Conservation (phyloP, 1,284 basidiomycete genomes). For the Leucoagaricus sp. region DNA sequence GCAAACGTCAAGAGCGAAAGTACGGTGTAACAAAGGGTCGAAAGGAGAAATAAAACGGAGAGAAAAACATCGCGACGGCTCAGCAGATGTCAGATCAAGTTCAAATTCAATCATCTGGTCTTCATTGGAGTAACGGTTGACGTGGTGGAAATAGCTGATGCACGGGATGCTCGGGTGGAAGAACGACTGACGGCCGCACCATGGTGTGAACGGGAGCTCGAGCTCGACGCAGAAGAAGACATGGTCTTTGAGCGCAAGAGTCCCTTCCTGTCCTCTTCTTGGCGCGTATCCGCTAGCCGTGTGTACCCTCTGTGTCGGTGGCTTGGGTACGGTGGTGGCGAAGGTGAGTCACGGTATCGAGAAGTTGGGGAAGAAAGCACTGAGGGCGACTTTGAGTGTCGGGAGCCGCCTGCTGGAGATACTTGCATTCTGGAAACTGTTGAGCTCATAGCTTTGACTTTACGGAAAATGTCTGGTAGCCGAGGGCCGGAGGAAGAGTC, state of each 20-base stretch:
- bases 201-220: not conserved
- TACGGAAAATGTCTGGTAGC: not conserved
- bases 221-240: not conserved
- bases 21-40: too few relatives aligned
- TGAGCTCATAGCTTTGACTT: conserved; percentile 9
- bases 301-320: not conserved
- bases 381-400: conserved; percentile 4
- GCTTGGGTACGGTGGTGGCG: not conserved
- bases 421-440: not conserved
- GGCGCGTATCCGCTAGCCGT: not conserved
- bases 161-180: conserved; percentile 3
- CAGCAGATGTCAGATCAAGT: too few relatives aligned
- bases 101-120: not conserved
- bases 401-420: not conserved
- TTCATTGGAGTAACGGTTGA: conserved; percentile 8
- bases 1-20: too few relatives aligned
- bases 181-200: not conserved
- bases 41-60: too few relatives aligned
- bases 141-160: not conserved
- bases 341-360: not conserved
- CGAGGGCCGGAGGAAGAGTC: not conserved
- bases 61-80: too few relatives aligned
- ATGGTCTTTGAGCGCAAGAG: conserved; percentile 10
- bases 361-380: not conserved
- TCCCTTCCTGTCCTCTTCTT: not conserved